Evolutionary conservation across 805 yeast genomes (phyloP), one percentile per base, ranked within the genome.

Genomic region (Myxozyma monticola): DNA sequence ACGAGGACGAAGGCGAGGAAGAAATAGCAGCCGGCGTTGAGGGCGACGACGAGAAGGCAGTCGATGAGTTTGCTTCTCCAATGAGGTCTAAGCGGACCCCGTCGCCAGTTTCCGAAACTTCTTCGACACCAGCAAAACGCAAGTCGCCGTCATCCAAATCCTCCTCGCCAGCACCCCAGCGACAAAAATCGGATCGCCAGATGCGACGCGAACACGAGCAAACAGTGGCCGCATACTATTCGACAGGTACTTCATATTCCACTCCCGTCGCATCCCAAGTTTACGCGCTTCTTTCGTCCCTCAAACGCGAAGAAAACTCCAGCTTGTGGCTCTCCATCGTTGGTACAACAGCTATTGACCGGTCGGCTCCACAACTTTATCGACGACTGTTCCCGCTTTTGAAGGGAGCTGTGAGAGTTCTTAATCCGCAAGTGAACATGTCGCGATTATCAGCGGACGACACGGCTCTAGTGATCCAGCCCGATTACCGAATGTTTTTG

Each of bases 241-340:
- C 80, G 41, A 88, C 83, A 59, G 99, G 99, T 43, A 80, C 95
- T 0, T 81, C 88, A 0, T 71, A 87, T 2, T 73, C 81, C 8
- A 80, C 88, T 2, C 85, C 98, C 0, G 75, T 84, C 2, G 79
- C 96, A 0, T 77, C 88, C 17, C 89, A 86, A 51, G 74, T 88
- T 2, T 93, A 93, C 67, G 81, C 96, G 1, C 71, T 93, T 44
- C 66, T 90, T 20, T 80, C 96, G 0, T 72, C 83, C 14, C 79
- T 91, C 40, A 97, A 96, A 41, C 96, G 89, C 63, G 85, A 95
- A 0, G 74, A 75, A 37, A 64, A 72, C n/a, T 71, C 72, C 25
- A 80, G 74, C 59, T 70, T 95, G 39, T 93, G 99, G 99, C 73
- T 89, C 2, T 76, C 96, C 0, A 83, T 93, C 1, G 78, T 91